Percentiles rank a stretch among this genome's conserved stretches.
These are phyloP conservation scores for Aquilaria malaccensis DNA, from an alignment of 345 rosid species.

Conservation along the genomic window DNA sequence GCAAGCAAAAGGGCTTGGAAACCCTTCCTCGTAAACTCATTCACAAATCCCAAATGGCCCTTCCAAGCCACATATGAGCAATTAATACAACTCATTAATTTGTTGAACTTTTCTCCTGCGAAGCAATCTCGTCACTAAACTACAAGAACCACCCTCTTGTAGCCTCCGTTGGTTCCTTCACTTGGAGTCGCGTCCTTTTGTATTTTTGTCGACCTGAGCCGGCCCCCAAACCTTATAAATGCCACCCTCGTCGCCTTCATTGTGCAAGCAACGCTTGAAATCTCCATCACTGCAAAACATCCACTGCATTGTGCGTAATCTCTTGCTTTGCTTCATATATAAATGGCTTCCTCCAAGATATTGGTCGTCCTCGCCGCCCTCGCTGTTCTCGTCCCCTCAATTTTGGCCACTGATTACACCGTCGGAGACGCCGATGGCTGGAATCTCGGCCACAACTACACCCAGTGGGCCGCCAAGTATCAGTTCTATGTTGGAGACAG, in stretches of 20 bases:
- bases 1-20: too few species aligned
- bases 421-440: slow-evolving; percentile 45
- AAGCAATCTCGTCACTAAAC: too few species aligned
- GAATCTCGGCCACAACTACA: slow-evolving; percentile 24
- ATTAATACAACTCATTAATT: too few species aligned
- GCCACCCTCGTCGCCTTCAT: not conserved
- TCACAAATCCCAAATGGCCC: too few species aligned
- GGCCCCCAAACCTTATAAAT: slow-evolving; percentile 15
- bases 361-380: slow-evolving; percentile 16
- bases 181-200: too few species aligned
- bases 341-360: slow-evolving; percentile 26
- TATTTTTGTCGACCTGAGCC: slow-evolving; percentile 22
- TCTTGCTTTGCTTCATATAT: not conserved
- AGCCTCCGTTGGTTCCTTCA: too few species aligned
- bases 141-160: too few species aligned
- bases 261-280: not conserved
- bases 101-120: too few species aligned
- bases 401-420: slow-evolving; percentile 19
- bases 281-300: too few species aligned
- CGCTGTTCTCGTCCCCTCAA: slow-evolving; percentile 10
- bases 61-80: too few species aligned
- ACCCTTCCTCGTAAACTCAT: too few species aligned
- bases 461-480: slow-evolving; percentile 26
- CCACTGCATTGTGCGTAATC: too few species aligned
- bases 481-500: slow-evolving; percentile 28